These are phyloP conservation scores for Ensete glaucum DNA, from an alignment of 176 grass and related monocot genomes.

Conservation along the genomic window DNA sequence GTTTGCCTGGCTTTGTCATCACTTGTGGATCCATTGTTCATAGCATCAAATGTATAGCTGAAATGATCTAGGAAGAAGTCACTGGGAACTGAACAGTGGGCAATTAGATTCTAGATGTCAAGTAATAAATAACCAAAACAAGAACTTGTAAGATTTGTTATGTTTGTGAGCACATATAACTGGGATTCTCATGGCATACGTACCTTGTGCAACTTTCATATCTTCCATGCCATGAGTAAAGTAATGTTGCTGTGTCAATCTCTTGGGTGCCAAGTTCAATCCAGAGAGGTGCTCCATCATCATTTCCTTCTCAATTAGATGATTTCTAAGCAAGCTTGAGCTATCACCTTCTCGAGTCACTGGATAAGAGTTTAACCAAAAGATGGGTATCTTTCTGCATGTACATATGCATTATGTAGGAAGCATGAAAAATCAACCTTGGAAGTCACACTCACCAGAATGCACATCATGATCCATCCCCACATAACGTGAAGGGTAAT, in stretches of 20 bases:
- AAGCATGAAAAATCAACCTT: background rate
- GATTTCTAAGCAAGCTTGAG: conserved; percentile 27
- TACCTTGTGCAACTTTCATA: conserved; percentile 4
- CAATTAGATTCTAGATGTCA: background rate
- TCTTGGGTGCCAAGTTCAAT: background rate
- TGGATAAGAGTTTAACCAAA: background rate
- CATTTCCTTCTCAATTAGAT: conserved; percentile 27
- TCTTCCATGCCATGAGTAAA: conserved; percentile 35
- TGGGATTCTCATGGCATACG: background rate
- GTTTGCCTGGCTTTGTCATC: conserved; percentile 17
- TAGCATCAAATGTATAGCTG: background rate
- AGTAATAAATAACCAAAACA: background rate
- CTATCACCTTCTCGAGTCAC: conserved; percentile 24
- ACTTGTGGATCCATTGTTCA: conserved; percentile 23
- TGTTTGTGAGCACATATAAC: background rate
- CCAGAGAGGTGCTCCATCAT: conserved; percentile 16
- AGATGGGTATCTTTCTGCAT: background rate
- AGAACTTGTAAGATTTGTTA: background rate
- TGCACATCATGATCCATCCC: conserved; percentile 28
- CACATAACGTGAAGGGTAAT: conserved; percentile 22
- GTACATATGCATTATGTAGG: background rate
- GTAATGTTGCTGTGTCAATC: conserved; percentile 14
- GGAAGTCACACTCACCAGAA: conserved; percentile 5
- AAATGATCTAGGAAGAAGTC: conserved; percentile 20
- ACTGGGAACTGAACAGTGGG: conserved; percentile 22